Conservation (phyloP, 2,329 filamentous ascomycete genomes). For the Paecilomyces variotii region DNA sequence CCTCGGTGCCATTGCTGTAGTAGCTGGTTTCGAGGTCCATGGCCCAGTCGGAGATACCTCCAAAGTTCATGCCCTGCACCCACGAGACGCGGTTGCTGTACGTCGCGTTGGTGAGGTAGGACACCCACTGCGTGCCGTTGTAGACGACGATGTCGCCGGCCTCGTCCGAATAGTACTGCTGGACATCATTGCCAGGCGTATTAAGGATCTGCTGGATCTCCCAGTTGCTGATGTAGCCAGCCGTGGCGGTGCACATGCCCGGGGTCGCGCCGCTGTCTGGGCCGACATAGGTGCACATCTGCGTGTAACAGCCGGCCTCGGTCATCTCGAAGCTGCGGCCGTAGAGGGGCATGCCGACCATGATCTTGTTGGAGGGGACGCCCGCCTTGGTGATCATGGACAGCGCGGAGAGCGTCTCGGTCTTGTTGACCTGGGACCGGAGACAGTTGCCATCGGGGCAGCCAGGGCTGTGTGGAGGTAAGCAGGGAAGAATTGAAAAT, state of each 20-base stretch:
- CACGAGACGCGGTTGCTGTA: constrained; percentile 8
- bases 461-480: constrained; percentile 3
- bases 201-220: constrained; percentile 31
- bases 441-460: constrained; percentile 24
- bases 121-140: constrained; percentile 5
- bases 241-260: constrained; percentile 30
- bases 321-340: constrained; percentile 29
- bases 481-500: no score
- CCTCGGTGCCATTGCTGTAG: no score
- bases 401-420: constrained; percentile 27
- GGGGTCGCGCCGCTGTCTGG: constrained; percentile 17
- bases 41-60: constrained; percentile 30
- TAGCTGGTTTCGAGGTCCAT: constrained; percentile 16
- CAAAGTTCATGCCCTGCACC: constrained; percentile 18
- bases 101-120: constrained; percentile 2
- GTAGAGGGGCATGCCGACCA: constrained; percentile 29
- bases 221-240: constrained; percentile 32
- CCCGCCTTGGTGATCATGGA: constrained; percentile 33
- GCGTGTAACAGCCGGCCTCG: constrained; percentile 19
- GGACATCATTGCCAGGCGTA: constrained; percentile 3
- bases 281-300: constrained; percentile 27
- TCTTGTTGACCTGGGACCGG: constrained; percentile 32
- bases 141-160: constrained; percentile 4
- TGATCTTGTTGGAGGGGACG: constrained; percentile 23
- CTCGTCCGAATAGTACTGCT: constrained; percentile 4